phyloP scores from a whole-genome alignment of 495 filamentous ascomycete species.

The Penicillium canariense region DNA sequence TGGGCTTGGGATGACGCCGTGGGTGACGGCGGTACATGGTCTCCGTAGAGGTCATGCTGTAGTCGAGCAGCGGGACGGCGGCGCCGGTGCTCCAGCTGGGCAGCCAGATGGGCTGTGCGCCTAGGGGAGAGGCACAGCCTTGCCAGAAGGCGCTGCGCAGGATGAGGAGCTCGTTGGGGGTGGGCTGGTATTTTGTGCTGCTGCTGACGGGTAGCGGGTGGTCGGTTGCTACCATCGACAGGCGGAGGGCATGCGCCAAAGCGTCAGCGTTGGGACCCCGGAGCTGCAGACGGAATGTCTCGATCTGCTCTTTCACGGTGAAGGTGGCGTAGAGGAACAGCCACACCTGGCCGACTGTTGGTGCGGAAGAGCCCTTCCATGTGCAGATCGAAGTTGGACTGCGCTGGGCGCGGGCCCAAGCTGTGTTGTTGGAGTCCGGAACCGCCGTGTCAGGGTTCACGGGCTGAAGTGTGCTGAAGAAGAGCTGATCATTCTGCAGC shows the following conservation, averaged over 20 bases:
- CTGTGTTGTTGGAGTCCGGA: constrained; percentile 29
- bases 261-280: constrained; percentile 5
- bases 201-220: constrained; percentile 18
- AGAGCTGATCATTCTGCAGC: constrained; percentile 19
- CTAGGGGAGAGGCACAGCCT: constrained; percentile 57
- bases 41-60: constrained; percentile 35
- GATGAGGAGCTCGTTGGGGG: constrained; percentile 13
- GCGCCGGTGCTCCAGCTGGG: constrained; percentile 17
- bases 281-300: constrained; percentile 15
- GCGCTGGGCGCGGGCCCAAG: constrained; percentile 37
- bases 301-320: constrained; percentile 8
- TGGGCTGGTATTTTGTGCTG: not conserved
- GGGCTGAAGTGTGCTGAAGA: constrained; percentile 3
- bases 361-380: constrained; percentile 28
- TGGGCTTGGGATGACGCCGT: constrained; percentile 53
- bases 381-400: constrained; percentile 21
- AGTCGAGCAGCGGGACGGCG: constrained; percentile 23
- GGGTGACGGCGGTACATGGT: constrained; percentile 48
- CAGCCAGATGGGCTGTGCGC: constrained; percentile 52
- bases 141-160: constrained; percentile 55
- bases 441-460: constrained; percentile 5
- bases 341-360: constrained; percentile 55
- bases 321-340: constrained; percentile 51
- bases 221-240: constrained; percentile 19
- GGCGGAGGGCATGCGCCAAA: constrained; percentile 9